Conservation (phyloP, 805 yeast species). For the Ogataea methylovora region DNA sequence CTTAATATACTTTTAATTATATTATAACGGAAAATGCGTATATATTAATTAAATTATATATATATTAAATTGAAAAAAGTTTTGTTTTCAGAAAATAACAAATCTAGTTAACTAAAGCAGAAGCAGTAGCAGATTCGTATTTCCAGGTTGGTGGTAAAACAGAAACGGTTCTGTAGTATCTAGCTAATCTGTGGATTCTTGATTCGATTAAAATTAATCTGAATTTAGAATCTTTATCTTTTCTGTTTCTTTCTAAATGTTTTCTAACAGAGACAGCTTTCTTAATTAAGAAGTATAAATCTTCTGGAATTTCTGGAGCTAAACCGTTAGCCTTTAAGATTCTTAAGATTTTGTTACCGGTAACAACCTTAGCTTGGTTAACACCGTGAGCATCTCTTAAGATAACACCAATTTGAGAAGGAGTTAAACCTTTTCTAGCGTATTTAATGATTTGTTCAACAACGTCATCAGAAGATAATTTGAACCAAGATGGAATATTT, state of each 20-base stretch:
- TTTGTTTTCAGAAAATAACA: not conserved
- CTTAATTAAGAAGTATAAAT: slow-evolving; percentile 97
- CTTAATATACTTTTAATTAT: too few species aligned
- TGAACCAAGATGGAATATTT: slow-evolving; percentile 99
- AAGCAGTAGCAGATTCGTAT: slow-evolving; percentile 99
- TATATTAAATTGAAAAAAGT: not conserved
- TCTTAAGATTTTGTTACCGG: slow-evolving; percentile 99
- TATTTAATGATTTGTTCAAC: slow-evolving; percentile 98
- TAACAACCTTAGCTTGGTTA: slow-evolving; percentile 92
- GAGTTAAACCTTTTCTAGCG: slow-evolving; percentile 99
- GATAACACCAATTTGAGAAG: slow-evolving; percentile 98
- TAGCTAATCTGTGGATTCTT: slow-evolving; percentile 99
- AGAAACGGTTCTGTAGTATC: slow-evolving; percentile 99
- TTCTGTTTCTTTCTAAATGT: slow-evolving; percentile 99
- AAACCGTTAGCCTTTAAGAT: slow-evolving; percentile 99
- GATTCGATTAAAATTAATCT: slow-evolving; percentile 99
- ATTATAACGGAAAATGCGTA: slow-evolving; percentile 8
- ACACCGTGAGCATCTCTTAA: slow-evolving; percentile 99
- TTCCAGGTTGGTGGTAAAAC: slow-evolving; percentile 99
- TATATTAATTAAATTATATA: too few species aligned
- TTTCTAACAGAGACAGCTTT: slow-evolving; percentile 99
- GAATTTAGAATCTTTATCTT: slow-evolving; percentile 99
- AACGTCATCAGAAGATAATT: slow-evolving; percentile 89
- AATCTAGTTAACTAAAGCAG: slow-evolving; percentile 94
- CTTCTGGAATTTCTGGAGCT: slow-evolving; percentile 99